Evolutionary conservation across 2,329 filamentous ascomycete species (phyloP).

Genomic region (Aspergillus jensenii): DNA sequence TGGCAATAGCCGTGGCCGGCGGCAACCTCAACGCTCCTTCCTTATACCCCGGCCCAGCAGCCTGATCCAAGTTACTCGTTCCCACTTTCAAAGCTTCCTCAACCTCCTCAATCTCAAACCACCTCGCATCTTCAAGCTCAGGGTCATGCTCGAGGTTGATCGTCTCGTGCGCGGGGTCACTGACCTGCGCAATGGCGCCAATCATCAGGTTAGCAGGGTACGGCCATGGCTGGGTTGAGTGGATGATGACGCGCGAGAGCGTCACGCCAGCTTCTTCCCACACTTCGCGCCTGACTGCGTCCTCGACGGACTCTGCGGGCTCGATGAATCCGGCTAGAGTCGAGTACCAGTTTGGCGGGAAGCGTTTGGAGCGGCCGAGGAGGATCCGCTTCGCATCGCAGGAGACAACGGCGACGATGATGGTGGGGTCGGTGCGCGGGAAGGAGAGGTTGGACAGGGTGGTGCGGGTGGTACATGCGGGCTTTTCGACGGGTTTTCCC

Average conservation of each 20-base stretch:
- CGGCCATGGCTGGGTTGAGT: conserved; percentile 84
- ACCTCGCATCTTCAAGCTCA: conserved; percentile 85
- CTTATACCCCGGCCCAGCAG: conserved; percentile 65
- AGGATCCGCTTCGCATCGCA: conserved; percentile 74
- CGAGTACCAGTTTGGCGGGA: conserved; percentile 81
- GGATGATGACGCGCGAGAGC: conserved; percentile 75
- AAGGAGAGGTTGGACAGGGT: conserved; percentile 90
- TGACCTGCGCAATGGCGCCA: conserved; percentile 77
- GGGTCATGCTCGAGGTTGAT: conserved; percentile 85
- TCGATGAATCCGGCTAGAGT: conserved; percentile 87
- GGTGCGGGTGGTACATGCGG: conserved; percentile 75
- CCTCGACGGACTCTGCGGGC: conserved; percentile 80
- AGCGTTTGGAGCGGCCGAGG: conserved; percentile 81
- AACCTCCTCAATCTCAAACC: conserved; percentile 82
- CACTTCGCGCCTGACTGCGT: conserved; percentile 78
- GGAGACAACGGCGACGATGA: conserved; percentile 91
- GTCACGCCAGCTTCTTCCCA: conserved; percentile 82
- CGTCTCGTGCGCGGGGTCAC: conserved; percentile 73
- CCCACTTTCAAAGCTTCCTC: conserved; percentile 69
- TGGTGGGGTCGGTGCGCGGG: conserved; percentile 88
- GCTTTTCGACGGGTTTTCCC: conserved; percentile 47
- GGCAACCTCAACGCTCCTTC: conserved; percentile 79
- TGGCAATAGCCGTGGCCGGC: conserved; percentile 85
- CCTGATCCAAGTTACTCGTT: conserved; percentile 66
- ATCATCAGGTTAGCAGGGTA: conserved; percentile 86